A percentile compares a stretch with the other conserved stretches of the same genome.
These are phyloP conservation scores for Cutaneotrichosporon curvatum DNA, from an alignment of 1,284 basidiomycete species.

Conservation along the genomic window DNA sequence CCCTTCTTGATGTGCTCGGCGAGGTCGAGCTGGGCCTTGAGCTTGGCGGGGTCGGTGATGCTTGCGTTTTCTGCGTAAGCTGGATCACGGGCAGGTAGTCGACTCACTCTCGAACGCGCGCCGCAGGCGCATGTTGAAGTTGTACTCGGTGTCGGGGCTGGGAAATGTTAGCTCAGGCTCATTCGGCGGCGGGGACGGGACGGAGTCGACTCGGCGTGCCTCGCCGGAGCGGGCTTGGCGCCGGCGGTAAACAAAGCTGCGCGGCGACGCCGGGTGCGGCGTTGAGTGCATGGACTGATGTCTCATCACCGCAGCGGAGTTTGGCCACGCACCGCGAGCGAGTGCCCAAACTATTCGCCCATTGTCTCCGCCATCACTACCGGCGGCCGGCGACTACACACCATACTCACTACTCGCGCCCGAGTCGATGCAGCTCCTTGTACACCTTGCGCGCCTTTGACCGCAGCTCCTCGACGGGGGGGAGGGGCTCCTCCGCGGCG, in stretches of 20 bases:
- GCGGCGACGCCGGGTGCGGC: no score
- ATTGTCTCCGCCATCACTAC: no score
- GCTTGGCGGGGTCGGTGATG: conserved; percentile 61
- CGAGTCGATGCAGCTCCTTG: conserved; percentile 47
- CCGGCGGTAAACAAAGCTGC: no score
- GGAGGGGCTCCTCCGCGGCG: conserved; percentile 2
- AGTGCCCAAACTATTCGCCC: no score
- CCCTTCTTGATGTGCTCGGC: conserved; percentile 86
- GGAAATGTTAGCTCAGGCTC: neutral
- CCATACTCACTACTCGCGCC: conserved; percentile 42
- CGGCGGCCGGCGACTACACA: no score
- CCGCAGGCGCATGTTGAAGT: conserved; percentile 45
- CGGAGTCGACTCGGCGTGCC: no score
- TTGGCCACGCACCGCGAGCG: no score
- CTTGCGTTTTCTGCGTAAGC: conserved; percentile 58
- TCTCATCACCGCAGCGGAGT: no score
- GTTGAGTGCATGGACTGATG: no score
- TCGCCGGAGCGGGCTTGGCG: no score
- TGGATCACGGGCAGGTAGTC: neutral
- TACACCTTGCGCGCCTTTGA: conserved; percentile 42
- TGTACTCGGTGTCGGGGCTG: conserved; percentile 44
- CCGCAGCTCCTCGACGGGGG: conserved; percentile 22
- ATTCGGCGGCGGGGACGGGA: no score
- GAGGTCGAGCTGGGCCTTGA: conserved; percentile 68
- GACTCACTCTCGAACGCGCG: conserved; percentile 45